phyloP scores from a whole-genome alignment of 768 basidiomycete species.

The Imleria badia region DNA sequence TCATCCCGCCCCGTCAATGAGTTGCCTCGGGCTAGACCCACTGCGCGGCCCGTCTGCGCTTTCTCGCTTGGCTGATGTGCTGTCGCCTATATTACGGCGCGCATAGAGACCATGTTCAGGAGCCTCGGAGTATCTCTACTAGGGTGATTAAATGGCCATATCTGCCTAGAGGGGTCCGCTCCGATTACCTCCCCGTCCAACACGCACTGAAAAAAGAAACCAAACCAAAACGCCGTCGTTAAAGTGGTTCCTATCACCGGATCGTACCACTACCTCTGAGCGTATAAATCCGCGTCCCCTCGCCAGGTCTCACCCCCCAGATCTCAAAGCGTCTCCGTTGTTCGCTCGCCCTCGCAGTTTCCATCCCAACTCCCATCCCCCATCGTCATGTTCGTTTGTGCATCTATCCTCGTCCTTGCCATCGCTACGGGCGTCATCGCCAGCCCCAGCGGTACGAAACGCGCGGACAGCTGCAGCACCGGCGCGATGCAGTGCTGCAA shows the following conservation, averaged over 20 bases:
- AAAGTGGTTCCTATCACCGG: background rate
- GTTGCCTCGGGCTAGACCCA: background rate
- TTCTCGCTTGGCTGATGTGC: constrained; percentile 8
- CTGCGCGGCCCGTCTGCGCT: background rate
- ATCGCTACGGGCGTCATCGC: constrained; percentile 10
- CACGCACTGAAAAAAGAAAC: constrained; percentile 9
- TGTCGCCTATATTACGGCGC: constrained; percentile 7
- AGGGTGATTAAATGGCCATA: constrained; percentile 15
- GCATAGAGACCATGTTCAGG: background rate
- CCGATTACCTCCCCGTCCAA: background rate
- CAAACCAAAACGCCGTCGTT: constrained; percentile 17
- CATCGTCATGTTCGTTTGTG: constrained; percentile 15
- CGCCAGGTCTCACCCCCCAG: background rate
- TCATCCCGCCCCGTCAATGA: background rate
- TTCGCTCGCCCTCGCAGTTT: background rate
- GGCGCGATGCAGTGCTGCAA: constrained; percentile 14
- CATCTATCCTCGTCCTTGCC: constrained; percentile 11
- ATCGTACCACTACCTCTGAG: constrained; percentile 9
- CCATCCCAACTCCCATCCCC: background rate
- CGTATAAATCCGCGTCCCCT: constrained; percentile 13
- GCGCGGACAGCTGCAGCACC: constrained; percentile 6
- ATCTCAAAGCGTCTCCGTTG: background rate
- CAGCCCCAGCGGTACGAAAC: background rate
- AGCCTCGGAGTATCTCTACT: background rate
- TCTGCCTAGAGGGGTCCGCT: background rate